phyloP scores from a whole-genome alignment of 106 monocot species.

The Dactylorhiza incarnata region DNA sequence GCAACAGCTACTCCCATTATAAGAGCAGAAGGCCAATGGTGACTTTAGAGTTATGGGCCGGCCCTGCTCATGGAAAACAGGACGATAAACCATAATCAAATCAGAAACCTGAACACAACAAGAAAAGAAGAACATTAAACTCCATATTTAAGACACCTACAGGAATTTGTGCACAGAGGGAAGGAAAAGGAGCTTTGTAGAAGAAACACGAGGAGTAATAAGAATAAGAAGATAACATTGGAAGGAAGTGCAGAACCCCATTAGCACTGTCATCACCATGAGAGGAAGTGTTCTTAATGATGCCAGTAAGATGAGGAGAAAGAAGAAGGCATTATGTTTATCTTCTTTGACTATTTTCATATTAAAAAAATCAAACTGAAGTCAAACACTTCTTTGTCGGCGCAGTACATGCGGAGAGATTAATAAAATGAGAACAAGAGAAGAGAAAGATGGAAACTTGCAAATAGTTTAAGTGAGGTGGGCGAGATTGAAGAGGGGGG shows the following conservation, averaged over 20 bases:
- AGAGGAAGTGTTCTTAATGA: background rate
- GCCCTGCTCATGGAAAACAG: slow-evolving; percentile 30
- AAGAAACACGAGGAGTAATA: slow-evolving; percentile 14
- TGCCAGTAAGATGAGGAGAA: slow-evolving; percentile 1
- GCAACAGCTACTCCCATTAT: slow-evolving; percentile 79
- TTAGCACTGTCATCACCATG: background rate
- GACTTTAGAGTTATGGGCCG: slow-evolving; percentile 42
- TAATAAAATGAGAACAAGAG: background rate
- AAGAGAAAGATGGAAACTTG: background rate
- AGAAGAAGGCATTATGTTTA: background rate
- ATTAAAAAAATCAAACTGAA: slow-evolving; percentile 5
- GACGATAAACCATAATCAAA: background rate
- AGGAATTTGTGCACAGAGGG: slow-evolving; percentile 50
- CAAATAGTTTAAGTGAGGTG: background rate
- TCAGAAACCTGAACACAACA: background rate
- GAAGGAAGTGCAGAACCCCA: slow-evolving; percentile 7
- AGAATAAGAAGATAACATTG: background rate
- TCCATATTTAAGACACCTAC: slow-evolving; percentile 16
- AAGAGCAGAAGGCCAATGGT: slow-evolving; percentile 57
- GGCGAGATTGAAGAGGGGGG: too few relatives aligned
- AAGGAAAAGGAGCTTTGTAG: slow-evolving; percentile 17
- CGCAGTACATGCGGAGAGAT: background rate
- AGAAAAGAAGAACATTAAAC: background rate
- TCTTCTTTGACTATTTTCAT: background rate
- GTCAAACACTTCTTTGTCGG: background rate